Base-by-base conservation (phyloP, 1,284 basidiomycete genomes). In the Phenoliferia sp. region DNA sequence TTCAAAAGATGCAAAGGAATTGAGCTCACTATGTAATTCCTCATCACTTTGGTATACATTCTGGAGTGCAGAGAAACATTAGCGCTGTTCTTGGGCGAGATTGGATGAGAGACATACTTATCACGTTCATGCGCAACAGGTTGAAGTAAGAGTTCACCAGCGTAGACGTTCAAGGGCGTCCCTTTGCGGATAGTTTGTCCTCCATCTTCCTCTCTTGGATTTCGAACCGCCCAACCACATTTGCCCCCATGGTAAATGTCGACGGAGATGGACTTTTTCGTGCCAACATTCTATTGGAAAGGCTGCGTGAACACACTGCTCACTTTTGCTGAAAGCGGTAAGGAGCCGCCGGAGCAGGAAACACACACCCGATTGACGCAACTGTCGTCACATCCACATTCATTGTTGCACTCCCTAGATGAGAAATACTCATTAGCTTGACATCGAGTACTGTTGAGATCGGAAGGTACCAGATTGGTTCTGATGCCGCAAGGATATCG, bases 381-480 rank as follows among this genome's bases (percentile, higher is more conserved):
- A 3, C 19, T 35, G 0, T 36, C 39, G 4, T 62, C 69, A 50
- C 71, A 73, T 0, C 67, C 71, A 39, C 71, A 73, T 12, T 67
- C 22, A 10, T 65, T 64, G 54, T 73, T 73, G 62, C 71, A 73
- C 56, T 73, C 71, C 28, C 69, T 69, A 31, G 6, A n/a, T n/a
- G n/a, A n/a, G n/a, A n/a, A n/a, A n/a, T n/a, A 1, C 3, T 1
- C 34, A 17, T 32, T 26, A 33, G 22, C 7, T 29, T 31, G 19
- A 39, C 19, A 3, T 3, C 9, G 34, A 19, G 2, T 12, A 29
- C 9, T 3, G 17, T 1, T 3, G 31, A 28, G 5, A 15, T 26
- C 3, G 9, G 5, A 26, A 15, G 16, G 28, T 55, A 68, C 70
- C 67, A 59, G 61, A 72, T 67, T 3, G 61, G 61, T 35, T 68